These are phyloP conservation scores for Fusarium sp. DNA, from an alignment of 2,329 filamentous ascomycete genomes.

Conservation along the genomic window DNA sequence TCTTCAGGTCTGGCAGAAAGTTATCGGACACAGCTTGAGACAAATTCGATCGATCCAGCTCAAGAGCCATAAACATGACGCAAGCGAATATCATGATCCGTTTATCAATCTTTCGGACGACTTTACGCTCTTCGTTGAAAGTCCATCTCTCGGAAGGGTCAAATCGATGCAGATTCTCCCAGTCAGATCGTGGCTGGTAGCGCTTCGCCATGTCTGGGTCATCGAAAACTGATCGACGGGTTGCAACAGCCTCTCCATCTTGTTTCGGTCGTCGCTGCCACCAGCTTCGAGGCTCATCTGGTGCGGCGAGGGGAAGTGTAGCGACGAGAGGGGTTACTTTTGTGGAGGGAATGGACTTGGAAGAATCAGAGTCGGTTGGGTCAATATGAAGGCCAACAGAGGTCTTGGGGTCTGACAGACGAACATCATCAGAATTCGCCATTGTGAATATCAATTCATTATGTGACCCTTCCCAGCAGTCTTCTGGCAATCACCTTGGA, in stretches of 20 bases:
- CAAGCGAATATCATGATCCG: slow-evolving; percentile 59
- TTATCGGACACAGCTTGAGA: slow-evolving; percentile 59
- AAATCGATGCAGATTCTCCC: slow-evolving; percentile 57
- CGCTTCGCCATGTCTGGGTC: background rate
- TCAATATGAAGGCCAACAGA: background rate
- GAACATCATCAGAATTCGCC: background rate
- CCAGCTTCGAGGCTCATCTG: background rate
- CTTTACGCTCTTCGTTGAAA: slow-evolving; percentile 34
- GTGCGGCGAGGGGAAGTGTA: background rate
- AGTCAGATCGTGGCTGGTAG: slow-evolving; percentile 38
- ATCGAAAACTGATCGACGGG: slow-evolving; percentile 45
- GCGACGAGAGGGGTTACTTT: background rate
- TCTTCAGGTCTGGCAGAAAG: slow-evolving; percentile 45
- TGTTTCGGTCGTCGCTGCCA: background rate
- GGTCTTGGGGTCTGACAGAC: background rate
- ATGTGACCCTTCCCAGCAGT: too few relatives aligned
- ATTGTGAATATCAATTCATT: background rate
- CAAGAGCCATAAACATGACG: slow-evolving; percentile 53
- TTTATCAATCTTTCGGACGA: slow-evolving; percentile 3
- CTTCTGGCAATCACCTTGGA: background rate
- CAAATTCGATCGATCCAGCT: slow-evolving; percentile 54
- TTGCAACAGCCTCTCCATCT: slow-evolving; percentile 42
- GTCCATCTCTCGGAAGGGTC: slow-evolving; percentile 56
- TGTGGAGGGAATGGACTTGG: background rate
- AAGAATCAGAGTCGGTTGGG: background rate